These are phyloP conservation scores for Metschnikowia borealis DNA, from an alignment of 805 yeast species.

Conservation along the genomic window DNA sequence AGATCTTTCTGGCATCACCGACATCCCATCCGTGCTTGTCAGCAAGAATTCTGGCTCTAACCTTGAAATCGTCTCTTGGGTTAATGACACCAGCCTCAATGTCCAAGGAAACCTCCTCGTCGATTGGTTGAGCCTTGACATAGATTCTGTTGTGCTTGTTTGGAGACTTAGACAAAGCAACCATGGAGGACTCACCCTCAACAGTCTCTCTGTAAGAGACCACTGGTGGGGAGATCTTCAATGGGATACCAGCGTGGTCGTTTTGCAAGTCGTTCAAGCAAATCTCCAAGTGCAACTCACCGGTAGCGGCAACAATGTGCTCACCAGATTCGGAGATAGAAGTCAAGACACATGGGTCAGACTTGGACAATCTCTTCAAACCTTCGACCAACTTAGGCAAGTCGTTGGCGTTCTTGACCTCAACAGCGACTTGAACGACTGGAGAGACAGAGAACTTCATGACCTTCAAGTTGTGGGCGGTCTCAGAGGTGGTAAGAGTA, in stretches of 20 bases:
- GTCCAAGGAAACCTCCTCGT: slow-evolving; percentile 87
- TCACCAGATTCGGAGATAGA: slow-evolving; percentile 93
- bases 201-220: slow-evolving; percentile 99
- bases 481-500: slow-evolving; percentile 97
- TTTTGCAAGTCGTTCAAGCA: slow-evolving; percentile 93
- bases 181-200: slow-evolving; percentile 87
- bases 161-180: slow-evolving; percentile 98
- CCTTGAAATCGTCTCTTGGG: slow-evolving; percentile 97
- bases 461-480: slow-evolving; percentile 99
- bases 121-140: slow-evolving; percentile 94
- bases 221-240: slow-evolving; percentile 95
- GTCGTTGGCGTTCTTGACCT: slow-evolving; percentile 99
- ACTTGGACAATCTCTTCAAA: slow-evolving; percentile 98
- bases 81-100: slow-evolving; percentile 88
- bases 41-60: slow-evolving; percentile 98
- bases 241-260: slow-evolving; percentile 99
- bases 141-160: slow-evolving; percentile 99
- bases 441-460: slow-evolving; percentile 99
- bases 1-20: slow-evolving; percentile 99
- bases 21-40: slow-evolving; percentile 99
- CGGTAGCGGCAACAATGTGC: slow-evolving; percentile 99
- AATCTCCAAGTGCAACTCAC: slow-evolving; percentile 99
- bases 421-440: slow-evolving; percentile 99
- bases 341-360: slow-evolving; percentile 97
- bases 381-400: slow-evolving; percentile 99